Percentiles rank a stretch among this genome's conserved stretches.
These are phyloP conservation scores for Aspergillus cejpii DNA, from an alignment of 2,329 filamentous ascomycete genomes.

Conservation along the genomic window DNA sequence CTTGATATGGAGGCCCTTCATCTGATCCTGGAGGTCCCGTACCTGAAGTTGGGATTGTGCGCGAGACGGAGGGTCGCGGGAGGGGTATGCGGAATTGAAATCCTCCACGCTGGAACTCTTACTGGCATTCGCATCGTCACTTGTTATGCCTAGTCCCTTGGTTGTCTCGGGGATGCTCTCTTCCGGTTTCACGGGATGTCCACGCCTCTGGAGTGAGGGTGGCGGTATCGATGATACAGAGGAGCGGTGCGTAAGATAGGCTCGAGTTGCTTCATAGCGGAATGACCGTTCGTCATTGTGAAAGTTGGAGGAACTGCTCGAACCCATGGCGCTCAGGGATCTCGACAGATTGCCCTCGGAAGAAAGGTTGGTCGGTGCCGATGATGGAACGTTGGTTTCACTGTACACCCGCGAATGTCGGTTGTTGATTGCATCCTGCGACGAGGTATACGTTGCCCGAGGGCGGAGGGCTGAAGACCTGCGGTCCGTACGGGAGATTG, in stretches of 20 bases:
- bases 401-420: slow-evolving; percentile 57
- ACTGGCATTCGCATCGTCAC: slow-evolving; percentile 16
- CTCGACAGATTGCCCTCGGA: slow-evolving; percentile 44
- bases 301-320: slow-evolving; percentile 28
- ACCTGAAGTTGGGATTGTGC: slow-evolving; percentile 68
- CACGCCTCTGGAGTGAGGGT: background rate
- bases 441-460: slow-evolving; percentile 31
- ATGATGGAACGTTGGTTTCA: slow-evolving; percentile 51
- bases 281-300: slow-evolving; percentile 31
- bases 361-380: slow-evolving; percentile 22
- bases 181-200: slow-evolving; percentile 7
- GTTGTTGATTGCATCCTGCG: slow-evolving; percentile 35
- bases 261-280: slow-evolving; percentile 26
- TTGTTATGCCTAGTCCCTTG: slow-evolving; percentile 25
- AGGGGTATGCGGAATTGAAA: slow-evolving; percentile 34
- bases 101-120: slow-evolving; percentile 28
- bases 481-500: slow-evolving; percentile 37
- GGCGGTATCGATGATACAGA: slow-evolving; percentile 35
- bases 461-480: slow-evolving; percentile 44
- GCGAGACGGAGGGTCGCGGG: slow-evolving; percentile 49
- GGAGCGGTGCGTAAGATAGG: slow-evolving; percentile 30
- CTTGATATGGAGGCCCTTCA: slow-evolving; percentile 77
- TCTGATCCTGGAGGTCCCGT: slow-evolving; percentile 70
- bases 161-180: slow-evolving; percentile 21
- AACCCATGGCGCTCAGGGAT: slow-evolving; percentile 55